Evolutionary conservation across 2,329 filamentous ascomycete genomes (phyloP).

Genomic region (Diaporthe caulivora): DNA sequence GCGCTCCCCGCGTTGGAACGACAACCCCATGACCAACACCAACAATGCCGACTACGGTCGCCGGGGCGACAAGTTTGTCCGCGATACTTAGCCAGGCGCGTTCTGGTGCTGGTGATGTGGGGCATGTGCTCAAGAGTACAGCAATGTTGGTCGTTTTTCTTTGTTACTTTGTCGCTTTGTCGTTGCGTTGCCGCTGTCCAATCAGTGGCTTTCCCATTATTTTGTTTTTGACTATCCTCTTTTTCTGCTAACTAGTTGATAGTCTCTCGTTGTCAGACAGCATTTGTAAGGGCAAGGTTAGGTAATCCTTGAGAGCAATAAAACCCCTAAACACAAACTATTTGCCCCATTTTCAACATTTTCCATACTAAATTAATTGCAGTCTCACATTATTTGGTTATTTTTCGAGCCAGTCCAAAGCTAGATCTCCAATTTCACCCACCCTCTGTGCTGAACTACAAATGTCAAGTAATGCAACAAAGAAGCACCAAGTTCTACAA

Average conservation of each 20-base stretch:
- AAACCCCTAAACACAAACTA: not conserved
- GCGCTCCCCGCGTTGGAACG: not conserved
- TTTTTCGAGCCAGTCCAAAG: too few relatives aligned
- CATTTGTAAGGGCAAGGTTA: too few relatives aligned
- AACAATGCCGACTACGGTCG: conserved; percentile 1
- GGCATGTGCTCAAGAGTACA: not conserved
- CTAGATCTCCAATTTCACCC: too few relatives aligned
- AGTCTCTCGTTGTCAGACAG: too few relatives aligned
- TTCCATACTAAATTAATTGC: not conserved
- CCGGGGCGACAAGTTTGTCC: conserved; percentile 5
- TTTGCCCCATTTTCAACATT: not conserved
- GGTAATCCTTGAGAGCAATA: not conserved
- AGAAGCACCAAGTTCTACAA: too few relatives aligned
- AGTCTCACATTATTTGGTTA: too few relatives aligned
- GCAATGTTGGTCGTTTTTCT: not conserved
- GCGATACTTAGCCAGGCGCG: not conserved
- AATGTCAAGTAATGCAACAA: too few relatives aligned
- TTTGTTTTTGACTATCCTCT: not conserved
- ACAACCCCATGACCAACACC: not conserved
- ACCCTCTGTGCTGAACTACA: too few relatives aligned
- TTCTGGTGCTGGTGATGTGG: too few relatives aligned
- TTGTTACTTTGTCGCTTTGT: not conserved
- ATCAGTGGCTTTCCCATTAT: not conserved
- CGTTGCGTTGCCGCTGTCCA: not conserved
- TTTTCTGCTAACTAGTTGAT: not conserved